phyloP scores from a whole-genome alignment of 2,329 filamentous ascomycete genomes.

The Delphinella strobiligena region DNA sequence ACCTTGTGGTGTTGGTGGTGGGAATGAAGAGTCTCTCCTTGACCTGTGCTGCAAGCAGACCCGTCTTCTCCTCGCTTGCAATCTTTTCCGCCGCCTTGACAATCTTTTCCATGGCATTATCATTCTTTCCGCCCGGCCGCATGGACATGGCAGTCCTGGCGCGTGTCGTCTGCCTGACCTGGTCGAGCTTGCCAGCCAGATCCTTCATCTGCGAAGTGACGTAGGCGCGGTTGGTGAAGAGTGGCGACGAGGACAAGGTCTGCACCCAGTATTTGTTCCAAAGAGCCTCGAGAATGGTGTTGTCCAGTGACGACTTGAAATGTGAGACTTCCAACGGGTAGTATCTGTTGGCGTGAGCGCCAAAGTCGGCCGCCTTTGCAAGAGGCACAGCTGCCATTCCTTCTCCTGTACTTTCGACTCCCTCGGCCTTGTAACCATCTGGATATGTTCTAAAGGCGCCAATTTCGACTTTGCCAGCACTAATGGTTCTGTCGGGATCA shows the following conservation, averaged over 20 bases:
- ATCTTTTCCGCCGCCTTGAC: slow-evolving; percentile 50
- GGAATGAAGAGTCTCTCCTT: slow-evolving; percentile 49
- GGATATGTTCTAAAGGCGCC: slow-evolving; percentile 92
- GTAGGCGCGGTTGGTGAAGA: slow-evolving; percentile 87
- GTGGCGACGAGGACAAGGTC: slow-evolving; percentile 79
- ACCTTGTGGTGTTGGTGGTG: slow-evolving; percentile 12
- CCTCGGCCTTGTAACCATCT: slow-evolving; percentile 51
- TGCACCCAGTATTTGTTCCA: slow-evolving; percentile 99
- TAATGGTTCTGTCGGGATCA: slow-evolving; percentile 90
- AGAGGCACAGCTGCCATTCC: slow-evolving; percentile 71
- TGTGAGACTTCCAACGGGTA: slow-evolving; percentile 85
- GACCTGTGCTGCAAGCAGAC: slow-evolving; percentile 48
- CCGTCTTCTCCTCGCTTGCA: slow-evolving; percentile 50
- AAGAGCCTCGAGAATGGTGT: slow-evolving; percentile 70
- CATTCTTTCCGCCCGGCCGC: slow-evolving; percentile 17
- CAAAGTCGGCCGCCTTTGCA: slow-evolving; percentile 92
- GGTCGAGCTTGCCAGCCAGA: slow-evolving; percentile 65
- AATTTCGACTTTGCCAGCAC: slow-evolving; percentile 90
- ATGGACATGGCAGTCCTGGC: slow-evolving; percentile 14
- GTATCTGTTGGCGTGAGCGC: slow-evolving; percentile 80
- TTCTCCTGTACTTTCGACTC: slow-evolving; percentile 21
- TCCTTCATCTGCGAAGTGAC: slow-evolving; percentile 86
- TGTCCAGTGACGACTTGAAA: slow-evolving; percentile 87
- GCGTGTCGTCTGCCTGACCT: slow-evolving; percentile 23
- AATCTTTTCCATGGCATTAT: slow-evolving; percentile 47